These are phyloP conservation scores for Amanita pseudoporphyria DNA, from an alignment of 768 basidiomycete genomes.

Conservation along the genomic window DNA sequence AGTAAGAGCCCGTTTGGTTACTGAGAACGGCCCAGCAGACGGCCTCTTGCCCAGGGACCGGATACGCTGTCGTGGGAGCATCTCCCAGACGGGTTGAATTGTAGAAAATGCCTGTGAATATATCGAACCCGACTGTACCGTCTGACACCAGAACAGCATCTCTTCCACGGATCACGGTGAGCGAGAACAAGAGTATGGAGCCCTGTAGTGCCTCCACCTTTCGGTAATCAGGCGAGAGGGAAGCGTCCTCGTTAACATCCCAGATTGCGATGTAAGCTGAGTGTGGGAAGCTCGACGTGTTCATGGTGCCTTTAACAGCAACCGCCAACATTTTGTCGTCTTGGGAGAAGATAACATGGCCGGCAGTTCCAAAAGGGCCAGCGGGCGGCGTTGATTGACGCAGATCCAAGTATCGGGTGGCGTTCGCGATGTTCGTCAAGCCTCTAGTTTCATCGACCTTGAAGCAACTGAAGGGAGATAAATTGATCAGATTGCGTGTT, in stretches of 20 bases:
- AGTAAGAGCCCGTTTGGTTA: too few relatives aligned
- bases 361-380: conserved; percentile 34
- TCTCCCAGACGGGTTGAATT: conserved; percentile 20
- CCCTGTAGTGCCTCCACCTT: conserved; percentile 29
- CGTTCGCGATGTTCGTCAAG: conserved; percentile 29
- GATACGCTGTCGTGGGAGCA: conserved; percentile 6
- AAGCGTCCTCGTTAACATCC: too few relatives aligned
- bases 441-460: conserved; percentile 31
- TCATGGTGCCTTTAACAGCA: conserved; percentile 39
- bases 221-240: conserved; percentile 31
- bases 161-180: conserved; percentile 31
- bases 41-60: too few relatives aligned
- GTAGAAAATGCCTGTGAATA: conserved; percentile 19
- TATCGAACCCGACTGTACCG: conserved; percentile 28
- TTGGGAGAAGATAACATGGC: conserved; percentile 38
- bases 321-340: conserved; percentile 34
- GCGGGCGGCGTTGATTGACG: conserved; percentile 43
- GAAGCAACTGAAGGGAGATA: conserved; percentile 23
- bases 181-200: conserved; percentile 39
- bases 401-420: conserved; percentile 31
- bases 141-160: conserved; percentile 31
- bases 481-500: not conserved
- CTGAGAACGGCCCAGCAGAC: too few relatives aligned
- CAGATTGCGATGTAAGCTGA: conserved; percentile 45
- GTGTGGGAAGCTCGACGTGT: conserved; percentile 11